A percentile compares a stretch with the other conserved stretches of the same genome.
Conservation (phyloP, 345 rosid species). For the Hibiscus trionum region DNA sequence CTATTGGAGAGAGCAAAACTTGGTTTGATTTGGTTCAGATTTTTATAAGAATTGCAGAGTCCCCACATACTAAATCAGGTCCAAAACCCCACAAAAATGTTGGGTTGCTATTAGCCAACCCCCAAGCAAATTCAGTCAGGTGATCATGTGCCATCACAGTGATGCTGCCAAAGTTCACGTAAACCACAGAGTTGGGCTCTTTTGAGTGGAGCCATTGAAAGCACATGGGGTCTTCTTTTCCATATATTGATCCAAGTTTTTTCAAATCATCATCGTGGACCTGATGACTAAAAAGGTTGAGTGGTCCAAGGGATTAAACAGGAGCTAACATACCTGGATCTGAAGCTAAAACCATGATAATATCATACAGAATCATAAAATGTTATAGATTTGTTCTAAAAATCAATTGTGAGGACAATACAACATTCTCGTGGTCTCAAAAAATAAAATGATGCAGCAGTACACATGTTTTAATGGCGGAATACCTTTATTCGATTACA, state of each 20-base stretch:
- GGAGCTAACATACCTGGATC: slow-evolving; percentile 21
- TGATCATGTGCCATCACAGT: slow-evolving; percentile 35
- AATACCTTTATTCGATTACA: too few species aligned
- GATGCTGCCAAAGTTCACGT: slow-evolving; percentile 60
- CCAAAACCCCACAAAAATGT: slow-evolving; percentile 51
- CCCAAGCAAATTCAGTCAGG: slow-evolving; percentile 57
- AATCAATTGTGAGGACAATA: too few species aligned
- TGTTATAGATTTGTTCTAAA: too few species aligned
- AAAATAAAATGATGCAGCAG: too few species aligned
- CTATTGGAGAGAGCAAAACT: too few species aligned
- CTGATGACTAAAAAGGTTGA: slow-evolving; percentile 21
- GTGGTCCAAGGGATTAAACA: slow-evolving; percentile 36
- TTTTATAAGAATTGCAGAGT: slow-evolving; percentile 4
- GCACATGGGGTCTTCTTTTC: slow-evolving; percentile 42
- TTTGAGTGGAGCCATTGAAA: slow-evolving; percentile 43
- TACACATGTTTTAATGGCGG: too few species aligned
- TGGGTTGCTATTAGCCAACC: slow-evolving; percentile 45
- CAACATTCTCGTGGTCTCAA: too few species aligned
- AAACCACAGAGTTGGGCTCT: slow-evolving; percentile 36
- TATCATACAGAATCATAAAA: too few species aligned
- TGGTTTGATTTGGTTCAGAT: too few species aligned
- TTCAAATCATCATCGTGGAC: slow-evolving; percentile 10
- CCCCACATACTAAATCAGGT: slow-evolving; percentile 48
- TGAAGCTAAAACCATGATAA: too few species aligned
- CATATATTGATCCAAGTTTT: slow-evolving; percentile 36